Conservation (phyloP, 352 stramenopile genomes). For the Pythium scleroteichum region DNA sequence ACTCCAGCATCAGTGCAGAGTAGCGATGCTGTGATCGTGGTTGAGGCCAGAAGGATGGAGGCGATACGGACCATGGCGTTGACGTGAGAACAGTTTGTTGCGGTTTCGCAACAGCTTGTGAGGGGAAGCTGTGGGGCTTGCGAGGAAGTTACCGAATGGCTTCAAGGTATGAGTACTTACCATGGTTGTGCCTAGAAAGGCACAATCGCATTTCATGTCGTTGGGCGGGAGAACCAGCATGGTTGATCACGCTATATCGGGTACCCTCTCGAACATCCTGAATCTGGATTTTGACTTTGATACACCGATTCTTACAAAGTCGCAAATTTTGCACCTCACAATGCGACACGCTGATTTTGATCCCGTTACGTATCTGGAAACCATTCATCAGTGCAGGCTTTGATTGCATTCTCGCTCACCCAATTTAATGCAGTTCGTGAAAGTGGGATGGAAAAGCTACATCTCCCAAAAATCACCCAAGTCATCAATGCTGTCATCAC, state of each 20-base stretch:
- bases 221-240: too few relatives aligned
- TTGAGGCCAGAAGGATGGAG: slow-evolving; percentile 12
- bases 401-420: too few relatives aligned
- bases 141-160: slow-evolving; percentile 12
- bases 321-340: too few relatives aligned
- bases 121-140: not conserved
- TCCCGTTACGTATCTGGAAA: too few relatives aligned
- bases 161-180: too few relatives aligned
- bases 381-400: too few relatives aligned
- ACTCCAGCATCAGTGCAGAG: not conserved
- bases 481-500: slow-evolving; percentile 11
- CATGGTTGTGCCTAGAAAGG: too few relatives aligned
- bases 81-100: not conserved
- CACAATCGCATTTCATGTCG: slow-evolving; percentile 5
- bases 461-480: slow-evolving; percentile 28
- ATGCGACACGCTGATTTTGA: too few relatives aligned
- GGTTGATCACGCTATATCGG: too few relatives aligned
- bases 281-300: too few relatives aligned
- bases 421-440: not conserved
- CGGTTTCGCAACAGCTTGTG: not conserved
- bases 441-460: not conserved
- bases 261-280: too few relatives aligned
- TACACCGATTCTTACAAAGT: too few relatives aligned
- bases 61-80: slow-evolving; percentile 17
- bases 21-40: not conserved